These are phyloP conservation scores for Cordyceps militaris DNA, from an alignment of 2,329 filamentous ascomycete species.

Conservation along the genomic window DNA sequence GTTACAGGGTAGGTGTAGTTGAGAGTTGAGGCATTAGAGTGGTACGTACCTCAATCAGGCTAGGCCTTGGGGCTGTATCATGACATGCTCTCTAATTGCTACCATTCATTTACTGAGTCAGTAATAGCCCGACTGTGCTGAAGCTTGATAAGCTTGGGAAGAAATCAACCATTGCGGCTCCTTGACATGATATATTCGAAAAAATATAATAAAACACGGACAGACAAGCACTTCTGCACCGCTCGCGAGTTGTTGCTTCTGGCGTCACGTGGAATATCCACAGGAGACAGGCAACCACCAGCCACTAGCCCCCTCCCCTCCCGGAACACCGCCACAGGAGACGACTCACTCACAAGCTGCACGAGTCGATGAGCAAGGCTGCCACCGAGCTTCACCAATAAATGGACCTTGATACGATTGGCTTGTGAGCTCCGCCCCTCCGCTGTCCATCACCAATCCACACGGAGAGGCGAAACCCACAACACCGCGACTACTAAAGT, in stretches of 20 bases:
- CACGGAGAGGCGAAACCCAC: conserved; percentile 7
- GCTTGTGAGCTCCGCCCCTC: neutral
- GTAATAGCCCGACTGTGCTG: no score
- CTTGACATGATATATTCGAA: neutral
- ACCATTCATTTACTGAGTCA: no score
- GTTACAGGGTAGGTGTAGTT: neutral
- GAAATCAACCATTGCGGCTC: neutral
- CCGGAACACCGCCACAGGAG: neutral
- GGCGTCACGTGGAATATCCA: conserved; percentile 9
- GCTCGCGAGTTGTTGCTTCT: neutral
- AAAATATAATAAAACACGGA: no score
- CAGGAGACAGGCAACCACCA: conserved; percentile 4
- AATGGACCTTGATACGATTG: neutral
- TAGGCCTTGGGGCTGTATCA: no score
- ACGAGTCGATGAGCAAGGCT: conserved; percentile 6
- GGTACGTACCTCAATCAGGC: no score
- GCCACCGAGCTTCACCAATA: neutral
- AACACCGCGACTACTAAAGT: conserved; percentile 9
- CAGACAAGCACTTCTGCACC: no score
- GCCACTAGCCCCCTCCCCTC: neutral
- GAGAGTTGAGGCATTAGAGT: no score
- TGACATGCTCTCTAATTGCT: no score
- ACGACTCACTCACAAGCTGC: neutral
- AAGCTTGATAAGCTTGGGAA: no score
- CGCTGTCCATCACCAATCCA: neutral